phyloP scores from a whole-genome alignment of 371 early-diverging fungal genomes.

The Mucor mucedo region DNA sequence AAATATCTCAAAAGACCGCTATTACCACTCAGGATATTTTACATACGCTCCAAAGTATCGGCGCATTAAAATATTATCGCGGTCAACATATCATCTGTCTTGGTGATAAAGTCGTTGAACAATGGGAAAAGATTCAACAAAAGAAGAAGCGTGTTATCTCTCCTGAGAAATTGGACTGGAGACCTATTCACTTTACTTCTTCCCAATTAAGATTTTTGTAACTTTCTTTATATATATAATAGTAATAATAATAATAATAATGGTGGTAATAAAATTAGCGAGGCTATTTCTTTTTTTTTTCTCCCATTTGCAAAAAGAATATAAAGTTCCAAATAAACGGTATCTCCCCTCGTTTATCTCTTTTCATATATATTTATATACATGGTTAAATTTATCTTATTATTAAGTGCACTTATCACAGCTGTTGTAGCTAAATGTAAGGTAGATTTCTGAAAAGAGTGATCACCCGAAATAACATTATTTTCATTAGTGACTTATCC shows the following conservation, averaged over 20 bases:
- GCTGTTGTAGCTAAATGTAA: too few relatives aligned
- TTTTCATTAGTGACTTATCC: too few relatives aligned
- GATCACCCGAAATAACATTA: too few relatives aligned
- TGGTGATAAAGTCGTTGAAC: conserved; percentile 86
- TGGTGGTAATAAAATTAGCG: not conserved
- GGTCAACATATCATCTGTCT: conserved; percentile 93
- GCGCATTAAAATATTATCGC: conserved; percentile 93
- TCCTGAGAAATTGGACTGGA: conserved; percentile 78
- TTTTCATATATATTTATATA: not conserved
- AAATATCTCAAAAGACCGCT: conserved; percentile 82
- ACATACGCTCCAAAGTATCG: conserved; percentile 91
- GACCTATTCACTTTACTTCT: conserved; percentile 79
- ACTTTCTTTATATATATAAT: not conserved
- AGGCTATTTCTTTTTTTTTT: not conserved
- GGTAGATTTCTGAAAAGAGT: too few relatives aligned
- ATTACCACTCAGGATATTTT: conserved; percentile 95
- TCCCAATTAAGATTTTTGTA: conserved; percentile 79
- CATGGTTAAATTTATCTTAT: not conserved
- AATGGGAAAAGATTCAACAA: conserved; percentile 72
- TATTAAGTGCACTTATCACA: too few relatives aligned
- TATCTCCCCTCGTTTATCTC: too few relatives aligned
- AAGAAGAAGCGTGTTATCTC: conserved; percentile 81
- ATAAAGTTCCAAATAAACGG: too few relatives aligned
- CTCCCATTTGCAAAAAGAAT: too few relatives aligned
- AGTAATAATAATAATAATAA: conserved; percentile 1